Base-by-base conservation (phyloP, 352 stramenopile genomes). In the Globisporangium alternatum region DNA sequence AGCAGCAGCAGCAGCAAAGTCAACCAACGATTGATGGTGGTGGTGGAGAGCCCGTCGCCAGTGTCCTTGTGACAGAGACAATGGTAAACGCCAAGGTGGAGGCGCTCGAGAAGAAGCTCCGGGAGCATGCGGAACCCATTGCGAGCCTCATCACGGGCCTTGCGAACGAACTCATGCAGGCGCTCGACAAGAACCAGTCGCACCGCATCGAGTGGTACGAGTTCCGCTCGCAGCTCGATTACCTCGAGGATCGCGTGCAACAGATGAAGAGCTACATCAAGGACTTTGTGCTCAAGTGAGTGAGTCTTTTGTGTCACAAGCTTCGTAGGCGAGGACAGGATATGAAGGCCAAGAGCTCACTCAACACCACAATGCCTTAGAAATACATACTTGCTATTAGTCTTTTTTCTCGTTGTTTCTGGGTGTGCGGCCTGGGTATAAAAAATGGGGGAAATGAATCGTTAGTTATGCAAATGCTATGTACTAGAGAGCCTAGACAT, bases 171-270 rank as follows among this genome's bases (percentile, higher is more conserved):
- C 68, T 90, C 37, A 81, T 89, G 76, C 41, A 67, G 19, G 71
- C 72, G 31, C 45, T 92, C 3, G 83, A 88, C 65, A 76, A 70
- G 53, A 88, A 89, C 67, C 64, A 83, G 30, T 85, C 72, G 57
- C 67, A 75, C 21, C 69, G 71, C 25, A 85, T 92, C 60, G 81
- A 92, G 62, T 92, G 83, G 81, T 87, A 80, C 60, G 81, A 92
- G 57, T 92, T 90, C 55, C 82, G 81, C 6, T 77, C 81, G 56
- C 74, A 90, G n/a, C 65, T 92, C 31, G 83, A 89, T 58, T 89
- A 81, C 55, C 66, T 92, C 22, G 78, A 92, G 17, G 66, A 72
- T 7, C 76, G 78, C 22, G 70, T 92, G 39, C 52, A 64, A 17
- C 53, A 89, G 53, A 81, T 73, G 47, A 89, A 89, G 55, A 30